Base-by-base conservation (phyloP, 2,329 filamentous ascomycete species). In the Botryotinia globosa region DNA sequence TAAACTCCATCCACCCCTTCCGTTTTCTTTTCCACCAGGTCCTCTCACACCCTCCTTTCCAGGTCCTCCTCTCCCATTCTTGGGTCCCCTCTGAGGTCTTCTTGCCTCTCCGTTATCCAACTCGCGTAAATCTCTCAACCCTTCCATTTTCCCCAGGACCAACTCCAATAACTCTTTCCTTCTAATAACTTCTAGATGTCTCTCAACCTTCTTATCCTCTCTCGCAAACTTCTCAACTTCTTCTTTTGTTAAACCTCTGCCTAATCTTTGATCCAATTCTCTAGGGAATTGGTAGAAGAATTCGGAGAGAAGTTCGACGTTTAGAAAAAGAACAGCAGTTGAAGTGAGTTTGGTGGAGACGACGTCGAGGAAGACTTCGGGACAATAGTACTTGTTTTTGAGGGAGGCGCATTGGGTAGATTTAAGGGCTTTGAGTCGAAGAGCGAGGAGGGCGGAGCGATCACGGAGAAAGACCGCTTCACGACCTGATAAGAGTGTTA, bases 261-360 rank as follows among this genome's bases (percentile, higher is more conserved):
- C 94, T 18, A 99, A 90, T 48, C 94, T 89, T 74, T 91, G 85
- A 81, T 99, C 96, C 20, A 99, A 88, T 81, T 98, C 94, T 56
- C 96, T 89, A 0, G 96, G 96, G 82, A 99, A 99, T 80, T 96
- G 94, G 83, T 98, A 97, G 84, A 97, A 98, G 81, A 98, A 99
- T 80, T 99, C 97, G 2, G 93, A 95, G 29, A 99, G 88, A 32
- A 99, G 87, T 83, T 99, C 97, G 18, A 98, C 96, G 79, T 99
- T 98, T 44, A 99, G 88, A 86, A 99, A 99, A 0, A 99, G 89
- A 14, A 99, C 96, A 3, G 96, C 95, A 0, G 96, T 99, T 2
- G 94, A 92, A 4, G 95, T 97, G 66, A 99, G 88, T 83, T 98
- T 98, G 77, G 94, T 93, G 1, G 96, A 94, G 2, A 97, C 96